These are phyloP conservation scores for Amaranthus cruentus DNA, from an alignment of 148 eudicot genomes.

Conservation along the genomic window DNA sequence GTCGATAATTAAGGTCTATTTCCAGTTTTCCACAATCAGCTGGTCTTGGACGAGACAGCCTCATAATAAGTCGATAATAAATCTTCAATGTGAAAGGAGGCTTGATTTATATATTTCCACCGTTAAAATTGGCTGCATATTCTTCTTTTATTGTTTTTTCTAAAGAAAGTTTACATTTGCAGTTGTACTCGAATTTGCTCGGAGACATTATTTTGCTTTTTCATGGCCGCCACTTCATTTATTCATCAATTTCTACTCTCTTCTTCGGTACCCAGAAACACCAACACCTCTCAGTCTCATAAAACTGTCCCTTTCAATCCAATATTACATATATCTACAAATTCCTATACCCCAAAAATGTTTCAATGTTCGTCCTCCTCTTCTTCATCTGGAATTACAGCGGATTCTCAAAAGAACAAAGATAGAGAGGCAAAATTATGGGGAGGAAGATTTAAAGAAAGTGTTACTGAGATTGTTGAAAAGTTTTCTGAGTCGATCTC, in stretches of 20 bases:
- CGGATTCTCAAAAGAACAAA: not conserved
- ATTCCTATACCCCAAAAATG: slow-evolving; percentile 7
- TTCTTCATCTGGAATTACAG: slow-evolving; percentile 12
- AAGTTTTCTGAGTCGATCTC: slow-evolving; percentile 90
- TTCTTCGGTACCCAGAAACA: slow-evolving; percentile 11
- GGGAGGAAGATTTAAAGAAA: slow-evolving; percentile 96
- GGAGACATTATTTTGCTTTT: not conserved
- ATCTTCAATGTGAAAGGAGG: too few relatives aligned
- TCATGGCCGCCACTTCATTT: not conserved
- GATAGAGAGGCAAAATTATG: slow-evolving; percentile 76
- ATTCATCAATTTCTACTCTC: slow-evolving; percentile 16
- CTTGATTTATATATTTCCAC: too few relatives aligned
- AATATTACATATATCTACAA: slow-evolving; percentile 9
- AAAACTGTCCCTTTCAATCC: not conserved
- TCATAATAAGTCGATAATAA: too few relatives aligned
- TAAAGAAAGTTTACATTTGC: too few relatives aligned
- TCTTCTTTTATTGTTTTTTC: too few relatives aligned
- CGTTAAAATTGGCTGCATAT: too few relatives aligned
- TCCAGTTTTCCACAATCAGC: too few relatives aligned
- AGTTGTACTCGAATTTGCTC: too few relatives aligned
- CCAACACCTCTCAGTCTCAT: slow-evolving; percentile 16
- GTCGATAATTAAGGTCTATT: too few relatives aligned
- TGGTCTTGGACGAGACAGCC: too few relatives aligned
- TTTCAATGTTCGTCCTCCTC: slow-evolving; percentile 4
- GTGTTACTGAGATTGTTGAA: slow-evolving; percentile 86